A percentile compares a stretch with the other conserved stretches of the same genome.
phyloP scores from a whole-genome alignment of 2,329 filamentous ascomycete genomes.

The Aureobasidium sp. region DNA sequence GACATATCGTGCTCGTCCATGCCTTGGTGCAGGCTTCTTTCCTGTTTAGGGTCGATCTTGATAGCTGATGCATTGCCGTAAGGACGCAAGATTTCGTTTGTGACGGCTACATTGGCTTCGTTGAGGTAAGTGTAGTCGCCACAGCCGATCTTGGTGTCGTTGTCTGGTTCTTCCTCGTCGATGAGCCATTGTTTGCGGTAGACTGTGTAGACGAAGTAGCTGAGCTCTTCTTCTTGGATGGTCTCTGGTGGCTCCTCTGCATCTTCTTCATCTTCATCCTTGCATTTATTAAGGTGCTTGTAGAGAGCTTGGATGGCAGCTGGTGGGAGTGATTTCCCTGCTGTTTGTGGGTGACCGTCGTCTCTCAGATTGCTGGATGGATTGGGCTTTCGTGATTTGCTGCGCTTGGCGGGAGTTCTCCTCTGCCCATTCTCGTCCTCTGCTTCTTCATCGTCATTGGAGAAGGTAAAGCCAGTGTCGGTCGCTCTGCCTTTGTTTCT shows the following conservation, averaged over 20 bases:
- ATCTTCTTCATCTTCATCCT: background rate
- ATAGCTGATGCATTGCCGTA: background rate
- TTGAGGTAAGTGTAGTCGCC: background rate
- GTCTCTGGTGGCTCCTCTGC: background rate
- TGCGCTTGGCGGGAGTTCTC: background rate
- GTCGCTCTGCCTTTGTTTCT: background rate
- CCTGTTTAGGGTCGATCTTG: background rate
- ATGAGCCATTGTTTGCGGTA: constrained; percentile 4
- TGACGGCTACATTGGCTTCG: constrained; percentile 1
- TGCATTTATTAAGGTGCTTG: background rate
- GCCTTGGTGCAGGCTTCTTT: background rate
- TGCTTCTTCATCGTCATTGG: background rate
- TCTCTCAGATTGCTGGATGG: background rate
- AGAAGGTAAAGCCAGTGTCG: background rate
- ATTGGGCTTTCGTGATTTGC: background rate
- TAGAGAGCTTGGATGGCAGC: background rate
- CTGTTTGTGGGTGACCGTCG: background rate
- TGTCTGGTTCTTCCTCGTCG: background rate
- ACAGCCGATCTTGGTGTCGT: background rate
- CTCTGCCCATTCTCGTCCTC: background rate
- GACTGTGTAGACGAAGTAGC: constrained; percentile 8
- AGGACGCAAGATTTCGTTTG: background rate
- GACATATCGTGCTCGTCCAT: background rate
- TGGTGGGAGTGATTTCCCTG: background rate
- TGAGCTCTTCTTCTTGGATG: background rate